Evolutionary conservation across 768 basidiomycete species (phyloP).

Genomic region (Leccinum arenicola): DNA sequence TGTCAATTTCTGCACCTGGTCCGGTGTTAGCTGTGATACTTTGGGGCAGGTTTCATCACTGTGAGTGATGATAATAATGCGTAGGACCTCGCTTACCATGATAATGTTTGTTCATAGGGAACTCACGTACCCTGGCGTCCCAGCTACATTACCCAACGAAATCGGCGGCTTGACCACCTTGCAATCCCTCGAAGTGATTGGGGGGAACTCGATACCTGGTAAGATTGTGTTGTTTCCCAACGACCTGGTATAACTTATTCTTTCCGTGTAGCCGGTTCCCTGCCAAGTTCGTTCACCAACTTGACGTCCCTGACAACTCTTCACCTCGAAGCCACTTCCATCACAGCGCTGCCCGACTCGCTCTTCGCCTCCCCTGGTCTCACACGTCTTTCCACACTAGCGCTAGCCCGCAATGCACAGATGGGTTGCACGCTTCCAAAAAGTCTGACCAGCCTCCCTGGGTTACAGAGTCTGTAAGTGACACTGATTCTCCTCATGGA

Average conservation of each 20-base stretch:
- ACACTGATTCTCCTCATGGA: neutral
- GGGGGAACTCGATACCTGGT: slow-evolving; percentile 43
- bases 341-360: slow-evolving; percentile 34
- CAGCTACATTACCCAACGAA: slow-evolving; percentile 41
- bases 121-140: slow-evolving; percentile 46
- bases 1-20: slow-evolving; percentile 45
- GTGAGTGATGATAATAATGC: slow-evolving; percentile 29
- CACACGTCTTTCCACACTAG: slow-evolving; percentile 34
- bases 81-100: neutral
- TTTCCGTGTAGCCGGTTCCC: slow-evolving; percentile 36
- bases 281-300: slow-evolving; percentile 39
- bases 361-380: slow-evolving; percentile 33
- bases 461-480: slow-evolving; percentile 40
- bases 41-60: slow-evolving; percentile 39
- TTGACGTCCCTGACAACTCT: slow-evolving; percentile 39
- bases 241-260: neutral
- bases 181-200: slow-evolving; percentile 38
- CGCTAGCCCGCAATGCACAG: slow-evolving; percentile 39
- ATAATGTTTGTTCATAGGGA: slow-evolving; percentile 21
- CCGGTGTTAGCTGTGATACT: slow-evolving; percentile 42
- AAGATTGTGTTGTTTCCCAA: slow-evolving; percentile 10
- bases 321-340: slow-evolving; percentile 40
- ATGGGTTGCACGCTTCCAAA: slow-evolving; percentile 39
- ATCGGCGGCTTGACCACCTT: slow-evolving; percentile 40
- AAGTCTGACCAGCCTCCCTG: slow-evolving; percentile 29